phyloP scores from a whole-genome alignment of 2,329 filamentous ascomycete species.

The Penicillium sp. region DNA sequence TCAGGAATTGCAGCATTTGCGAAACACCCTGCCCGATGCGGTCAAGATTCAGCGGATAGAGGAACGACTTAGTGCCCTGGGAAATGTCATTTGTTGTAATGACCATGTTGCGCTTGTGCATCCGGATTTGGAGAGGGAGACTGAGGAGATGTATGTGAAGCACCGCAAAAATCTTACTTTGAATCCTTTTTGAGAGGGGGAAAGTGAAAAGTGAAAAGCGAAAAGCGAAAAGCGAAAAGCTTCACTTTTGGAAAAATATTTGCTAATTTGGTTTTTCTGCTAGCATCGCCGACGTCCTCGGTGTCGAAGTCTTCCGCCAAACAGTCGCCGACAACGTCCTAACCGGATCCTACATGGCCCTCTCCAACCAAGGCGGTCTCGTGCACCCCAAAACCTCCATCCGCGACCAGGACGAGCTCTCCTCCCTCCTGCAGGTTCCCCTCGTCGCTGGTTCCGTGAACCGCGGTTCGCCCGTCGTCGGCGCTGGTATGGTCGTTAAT shows the following conservation, averaged over 20 bases:
- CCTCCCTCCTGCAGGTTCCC: constrained; percentile 89
- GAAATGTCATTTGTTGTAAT: constrained; percentile 95
- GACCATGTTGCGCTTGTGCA: constrained; percentile 97
- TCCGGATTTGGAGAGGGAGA: constrained; percentile 95
- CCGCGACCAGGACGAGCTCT: constrained; percentile 97
- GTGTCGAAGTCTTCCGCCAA: constrained; percentile 72
- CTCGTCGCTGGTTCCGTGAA: constrained; percentile 95
- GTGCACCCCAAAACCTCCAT: constrained; percentile 97
- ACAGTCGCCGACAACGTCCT: constrained; percentile 97
- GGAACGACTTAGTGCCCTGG: constrained; percentile 91
- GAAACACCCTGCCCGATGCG: constrained; percentile 88
- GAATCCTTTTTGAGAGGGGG: too few relatives aligned
- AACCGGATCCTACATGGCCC: constrained; percentile 93
- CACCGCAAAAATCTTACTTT: too few relatives aligned
- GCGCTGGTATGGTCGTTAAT: constrained; percentile 94
- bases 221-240: too few relatives aligned
- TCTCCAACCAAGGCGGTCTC: constrained; percentile 94
- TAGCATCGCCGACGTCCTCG: constrained; percentile 79
- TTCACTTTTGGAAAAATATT: too few relatives aligned
- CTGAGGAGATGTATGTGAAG: constrained; percentile 77
- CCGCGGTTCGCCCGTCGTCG: constrained; percentile 91
- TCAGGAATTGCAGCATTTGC: constrained; percentile 96
- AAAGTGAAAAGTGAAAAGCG: too few relatives aligned
- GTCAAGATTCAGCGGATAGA: constrained; percentile 98
- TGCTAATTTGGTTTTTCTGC: not conserved